Conservation (phyloP, 2,329 filamentous ascomycete genomes). For the Aspergillus sp. region DNA sequence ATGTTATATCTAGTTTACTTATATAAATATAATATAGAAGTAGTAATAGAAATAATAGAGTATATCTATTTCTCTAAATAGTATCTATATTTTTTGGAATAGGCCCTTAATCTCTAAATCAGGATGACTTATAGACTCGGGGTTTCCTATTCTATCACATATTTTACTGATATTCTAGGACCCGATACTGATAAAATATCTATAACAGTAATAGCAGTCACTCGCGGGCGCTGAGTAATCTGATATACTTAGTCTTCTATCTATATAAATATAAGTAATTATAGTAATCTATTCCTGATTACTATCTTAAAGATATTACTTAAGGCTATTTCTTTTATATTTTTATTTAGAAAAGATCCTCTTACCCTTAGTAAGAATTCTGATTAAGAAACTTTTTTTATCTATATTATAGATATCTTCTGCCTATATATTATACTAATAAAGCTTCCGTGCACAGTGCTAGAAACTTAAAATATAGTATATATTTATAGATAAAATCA, state of each 20-base stretch:
- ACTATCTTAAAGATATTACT: constrained; percentile 16
- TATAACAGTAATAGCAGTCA: no score
- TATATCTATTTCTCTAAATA: no score
- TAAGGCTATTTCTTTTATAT: constrained; percentile 8
- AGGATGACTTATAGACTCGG: no score
- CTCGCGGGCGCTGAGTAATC: no score
- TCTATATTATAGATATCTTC: neutral
- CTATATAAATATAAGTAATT: constrained; percentile 19
- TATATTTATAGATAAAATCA: neutral
- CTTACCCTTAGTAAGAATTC: constrained; percentile 3
- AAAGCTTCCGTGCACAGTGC: neutral
- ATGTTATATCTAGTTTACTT: no score
- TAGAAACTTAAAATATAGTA: neutral
- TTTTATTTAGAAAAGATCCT: constrained; percentile 15
- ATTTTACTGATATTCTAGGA: no score
- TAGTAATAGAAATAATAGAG: no score
- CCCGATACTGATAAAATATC: no score
- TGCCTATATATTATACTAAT: neutral
- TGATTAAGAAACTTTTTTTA: neutral
- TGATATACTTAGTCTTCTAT: constrained; percentile 1
- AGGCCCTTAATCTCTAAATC: no score
- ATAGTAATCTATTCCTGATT: constrained; percentile 22
- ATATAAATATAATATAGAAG: no score
- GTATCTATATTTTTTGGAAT: no score
- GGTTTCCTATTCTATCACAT: no score